Conservation (phyloP, 208 protist species). For the Leishmania turanica region DNA sequence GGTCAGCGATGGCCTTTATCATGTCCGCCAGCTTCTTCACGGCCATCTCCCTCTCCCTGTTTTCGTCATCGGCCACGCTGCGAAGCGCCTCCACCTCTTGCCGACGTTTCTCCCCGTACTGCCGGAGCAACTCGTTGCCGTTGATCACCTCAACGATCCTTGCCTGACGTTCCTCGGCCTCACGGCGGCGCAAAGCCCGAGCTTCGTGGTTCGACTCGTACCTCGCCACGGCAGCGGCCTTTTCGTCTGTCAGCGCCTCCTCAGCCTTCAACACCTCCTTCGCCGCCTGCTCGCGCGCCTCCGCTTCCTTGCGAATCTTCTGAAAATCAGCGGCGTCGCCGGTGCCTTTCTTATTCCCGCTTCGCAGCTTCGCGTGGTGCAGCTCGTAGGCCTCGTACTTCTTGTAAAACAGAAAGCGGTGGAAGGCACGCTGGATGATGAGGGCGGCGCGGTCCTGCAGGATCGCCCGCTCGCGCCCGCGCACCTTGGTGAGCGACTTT, state of each 20-base stretch:
- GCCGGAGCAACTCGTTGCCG: conserved; percentile 34
- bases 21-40: conserved; percentile 41
- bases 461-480: conserved; percentile 21
- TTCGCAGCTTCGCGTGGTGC: conserved; percentile 42
- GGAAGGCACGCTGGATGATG: conserved; percentile 63
- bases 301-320: conserved; percentile 27
- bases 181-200: conserved; percentile 27
- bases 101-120: conserved; percentile 24
- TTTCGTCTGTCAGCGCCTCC: conserved; percentile 24
- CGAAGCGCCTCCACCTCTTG: conserved; percentile 20
- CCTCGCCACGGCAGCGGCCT: conserved; percentile 29
- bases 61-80: conserved; percentile 17
- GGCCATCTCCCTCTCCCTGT: conserved; percentile 21
- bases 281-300: conserved; percentile 36
- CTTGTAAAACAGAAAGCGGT: conserved; percentile 40
- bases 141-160: conserved; percentile 36
- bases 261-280: conserved; percentile 24
- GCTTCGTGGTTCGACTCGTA: conserved; percentile 23
- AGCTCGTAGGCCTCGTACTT: conserved; percentile 49
- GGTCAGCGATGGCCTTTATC: conserved; percentile 40
- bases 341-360: conserved; percentile 5
- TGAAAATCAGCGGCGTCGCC: conserved; percentile 30
- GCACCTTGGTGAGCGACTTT: conserved; percentile 39
- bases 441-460: conserved; percentile 51
- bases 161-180: conserved; percentile 34